Conservation (phyloP, 345 rosid species). For the Xanthoceras sorbifolium region DNA sequence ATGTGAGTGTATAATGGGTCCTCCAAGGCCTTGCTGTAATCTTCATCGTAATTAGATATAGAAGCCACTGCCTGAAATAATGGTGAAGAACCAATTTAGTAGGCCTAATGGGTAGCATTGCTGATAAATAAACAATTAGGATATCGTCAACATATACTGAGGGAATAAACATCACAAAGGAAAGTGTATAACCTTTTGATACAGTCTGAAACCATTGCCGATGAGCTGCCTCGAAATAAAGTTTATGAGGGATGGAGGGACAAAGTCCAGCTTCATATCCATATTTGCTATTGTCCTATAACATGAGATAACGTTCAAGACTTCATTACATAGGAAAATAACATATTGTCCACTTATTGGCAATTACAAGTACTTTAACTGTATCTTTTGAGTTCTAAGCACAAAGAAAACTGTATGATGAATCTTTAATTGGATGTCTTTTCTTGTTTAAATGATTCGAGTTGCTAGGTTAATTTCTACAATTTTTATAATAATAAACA, state of each 20-base stretch:
- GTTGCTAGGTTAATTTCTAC: background rate
- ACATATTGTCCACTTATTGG: background rate
- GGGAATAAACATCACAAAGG: constrained; percentile 5
- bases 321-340: constrained; percentile 3
- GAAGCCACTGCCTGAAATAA: constrained; percentile 68
- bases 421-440: background rate
- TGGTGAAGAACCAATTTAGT: constrained; percentile 13
- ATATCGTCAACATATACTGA: constrained; percentile 6
- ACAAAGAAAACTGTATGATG: background rate
- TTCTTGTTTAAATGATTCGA: background rate
- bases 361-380: constrained; percentile 1
- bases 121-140: background rate
- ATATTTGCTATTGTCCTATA: constrained; percentile 76
- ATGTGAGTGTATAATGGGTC: constrained; percentile 66
- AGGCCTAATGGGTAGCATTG: background rate
- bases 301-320: constrained; percentile 21
- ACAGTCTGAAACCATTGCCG: constrained; percentile 87
- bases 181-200: constrained; percentile 69
- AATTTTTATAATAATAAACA: background rate
- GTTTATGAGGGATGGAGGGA: constrained; percentile 88
- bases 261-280: constrained; percentile 90
- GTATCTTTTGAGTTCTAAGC: background rate
- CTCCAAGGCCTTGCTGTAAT: constrained; percentile 59
- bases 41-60: constrained; percentile 58
- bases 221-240: constrained; percentile 88